These are phyloP conservation scores for Papiliotrema laurentii DNA, from an alignment of 1,284 basidiomycete genomes.

Conservation along the genomic window DNA sequence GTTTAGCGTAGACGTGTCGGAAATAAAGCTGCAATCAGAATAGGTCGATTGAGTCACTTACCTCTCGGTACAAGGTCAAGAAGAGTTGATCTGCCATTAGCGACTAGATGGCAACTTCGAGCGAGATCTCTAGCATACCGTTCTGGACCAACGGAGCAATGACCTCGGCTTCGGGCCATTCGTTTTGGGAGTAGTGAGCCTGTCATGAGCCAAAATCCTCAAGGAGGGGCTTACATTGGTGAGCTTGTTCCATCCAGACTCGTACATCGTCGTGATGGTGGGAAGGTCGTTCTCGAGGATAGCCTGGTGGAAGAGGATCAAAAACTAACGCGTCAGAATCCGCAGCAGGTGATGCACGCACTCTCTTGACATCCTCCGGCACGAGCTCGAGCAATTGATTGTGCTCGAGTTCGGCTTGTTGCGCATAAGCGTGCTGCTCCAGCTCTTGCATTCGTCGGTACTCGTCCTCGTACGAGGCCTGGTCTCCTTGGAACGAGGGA, in stretches of 20 bases:
- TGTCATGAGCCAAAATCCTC: slow-evolving; percentile 48
- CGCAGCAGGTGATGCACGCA: slow-evolving; percentile 9
- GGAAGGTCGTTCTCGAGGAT: slow-evolving; percentile 76
- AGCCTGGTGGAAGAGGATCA: slow-evolving; percentile 79
- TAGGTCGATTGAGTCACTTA: slow-evolving; percentile 54
- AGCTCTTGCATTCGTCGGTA: slow-evolving; percentile 38
- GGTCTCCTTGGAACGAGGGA: slow-evolving; percentile 27
- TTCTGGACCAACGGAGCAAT: slow-evolving; percentile 91
- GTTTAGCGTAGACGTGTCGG: slow-evolving; percentile 85
- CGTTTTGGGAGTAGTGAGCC: slow-evolving; percentile 87
- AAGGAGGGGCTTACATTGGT: slow-evolving; percentile 51
- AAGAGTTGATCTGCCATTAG: slow-evolving; percentile 96
- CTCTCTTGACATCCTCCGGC: slow-evolving; percentile 48
- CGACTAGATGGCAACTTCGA: slow-evolving; percentile 7
- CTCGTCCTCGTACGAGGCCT: slow-evolving; percentile 35
- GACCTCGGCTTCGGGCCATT: slow-evolving; percentile 96
- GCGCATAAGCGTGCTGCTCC: slow-evolving; percentile 38
- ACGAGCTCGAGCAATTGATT: slow-evolving; percentile 37
- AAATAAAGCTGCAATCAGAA: slow-evolving; percentile 33
- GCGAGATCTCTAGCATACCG: slow-evolving; percentile 52
- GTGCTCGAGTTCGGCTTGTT: slow-evolving; percentile 34
- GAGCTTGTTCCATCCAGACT: slow-evolving; percentile 92
- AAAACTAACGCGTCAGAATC: slow-evolving; percentile 71
- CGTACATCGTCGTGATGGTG: slow-evolving; percentile 86
- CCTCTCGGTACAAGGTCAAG: slow-evolving; percentile 91